Percentiles rank a stretch among this genome's conserved stretches.
Evolutionary conservation across 345 rosid species (phyloP).

Genomic region (Citrus inodora): DNA sequence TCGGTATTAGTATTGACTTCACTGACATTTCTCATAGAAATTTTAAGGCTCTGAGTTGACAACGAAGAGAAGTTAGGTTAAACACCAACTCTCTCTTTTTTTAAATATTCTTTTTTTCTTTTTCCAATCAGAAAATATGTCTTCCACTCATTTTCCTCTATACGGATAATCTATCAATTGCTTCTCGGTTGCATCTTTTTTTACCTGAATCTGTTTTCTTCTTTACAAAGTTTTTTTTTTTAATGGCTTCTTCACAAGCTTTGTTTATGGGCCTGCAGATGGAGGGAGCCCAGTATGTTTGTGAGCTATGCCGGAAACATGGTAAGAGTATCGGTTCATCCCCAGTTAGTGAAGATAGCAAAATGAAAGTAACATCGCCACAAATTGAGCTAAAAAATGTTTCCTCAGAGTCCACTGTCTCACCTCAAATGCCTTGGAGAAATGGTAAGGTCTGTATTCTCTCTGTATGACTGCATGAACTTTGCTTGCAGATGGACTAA

Average conservation of each 20-base stretch:
- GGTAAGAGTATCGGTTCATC: conserved; percentile 27
- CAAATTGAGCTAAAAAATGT: conserved; percentile 13
- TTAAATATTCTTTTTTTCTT: neutral
- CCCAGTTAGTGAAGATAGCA: conserved; percentile 20
- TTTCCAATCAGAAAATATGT: neutral
- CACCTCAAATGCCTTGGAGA: conserved; percentile 27
- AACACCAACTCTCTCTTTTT: neutral
- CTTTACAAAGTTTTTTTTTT: neutral
- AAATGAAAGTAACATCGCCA: conserved; percentile 9
- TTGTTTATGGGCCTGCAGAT: conserved; percentile 40
- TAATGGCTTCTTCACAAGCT: conserved; percentile 17
- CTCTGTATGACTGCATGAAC: conserved; percentile 1
- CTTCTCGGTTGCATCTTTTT: neutral
- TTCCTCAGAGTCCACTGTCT: conserved; percentile 22
- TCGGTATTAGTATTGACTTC: neutral
- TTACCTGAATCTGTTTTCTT: neutral
- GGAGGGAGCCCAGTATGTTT: conserved; percentile 48
- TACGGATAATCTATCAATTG: neutral
- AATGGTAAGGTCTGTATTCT: conserved; percentile 66
- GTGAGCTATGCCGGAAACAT: conserved; percentile 85
- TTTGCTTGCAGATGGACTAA: neutral
- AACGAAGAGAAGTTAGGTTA: neutral
- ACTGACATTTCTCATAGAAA: neutral
- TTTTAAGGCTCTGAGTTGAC: neutral
- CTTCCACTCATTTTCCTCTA: neutral